Base-by-base conservation (phyloP, 805 yeast species). In the Hanseniaspora lindneri region DNA sequence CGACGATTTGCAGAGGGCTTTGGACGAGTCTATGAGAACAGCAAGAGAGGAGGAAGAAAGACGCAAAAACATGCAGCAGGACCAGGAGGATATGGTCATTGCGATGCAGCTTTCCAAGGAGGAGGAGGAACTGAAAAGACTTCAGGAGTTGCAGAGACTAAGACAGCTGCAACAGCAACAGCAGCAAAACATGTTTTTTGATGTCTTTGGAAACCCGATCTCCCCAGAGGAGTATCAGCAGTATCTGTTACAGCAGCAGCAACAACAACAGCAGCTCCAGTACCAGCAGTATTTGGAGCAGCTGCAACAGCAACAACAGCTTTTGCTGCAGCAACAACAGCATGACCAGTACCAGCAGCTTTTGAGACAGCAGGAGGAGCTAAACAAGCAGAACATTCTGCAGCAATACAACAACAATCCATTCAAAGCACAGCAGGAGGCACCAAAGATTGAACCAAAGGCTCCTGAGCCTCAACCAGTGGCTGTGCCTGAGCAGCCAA, bases 1-100 rank as follows among this genome's bases (percentile, higher is more conserved):
- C 57, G 81, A 77, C 17, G 96, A 85, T 47, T 66, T 89, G 55
- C 80, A 77, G 62, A 72, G 72, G 41, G 96, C 95, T 0, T 67
- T 89, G 47, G 95, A 83, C 56, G 81, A 80, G 58, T 81, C 94
- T 46, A 75, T 76, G 58, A 62, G 71, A 56, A 84, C 95, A 1
- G 96, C 94, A 1, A 87, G 82, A 54, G 88, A 83, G 53, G 96
- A 87, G 55, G 83, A 77, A 53, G 71, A 70, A 47, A 70, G 80
- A 53, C 69, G 79, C 56, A 66, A 68, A 41, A 61, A 54, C 33
- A 29, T 53, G 41, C 52, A 28, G 29, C 51, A 46, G 28, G 42
- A 50, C 19, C 54, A 58, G 14, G 62, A 60, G 39, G 64, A 61
- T 44, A 50, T 60, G 29, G 58, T 57, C 42, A 55, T 63, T 33